These are phyloP conservation scores for Pyrenophora seminiperda DNA, from an alignment of 2,329 filamentous ascomycete genomes.

Conservation along the genomic window DNA sequence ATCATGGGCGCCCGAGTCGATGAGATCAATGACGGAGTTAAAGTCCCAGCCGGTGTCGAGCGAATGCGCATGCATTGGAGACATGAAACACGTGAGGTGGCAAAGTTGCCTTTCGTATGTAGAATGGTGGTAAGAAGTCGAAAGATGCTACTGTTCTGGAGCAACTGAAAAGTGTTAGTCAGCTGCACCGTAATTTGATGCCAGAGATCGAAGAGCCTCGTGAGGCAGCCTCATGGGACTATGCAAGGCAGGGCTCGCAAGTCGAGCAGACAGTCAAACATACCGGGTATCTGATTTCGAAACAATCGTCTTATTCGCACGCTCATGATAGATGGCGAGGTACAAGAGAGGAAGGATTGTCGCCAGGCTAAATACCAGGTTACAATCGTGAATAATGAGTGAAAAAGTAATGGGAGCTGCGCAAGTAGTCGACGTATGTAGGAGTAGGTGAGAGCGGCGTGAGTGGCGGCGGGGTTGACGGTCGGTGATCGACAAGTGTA, in stretches of 20 bases:
- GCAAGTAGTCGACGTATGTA: constrained; percentile 13
- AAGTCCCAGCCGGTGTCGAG: constrained; percentile 53
- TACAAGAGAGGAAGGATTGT: constrained; percentile 11
- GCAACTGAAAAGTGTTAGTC: constrained; percentile 23
- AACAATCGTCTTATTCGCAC: constrained; percentile 37
- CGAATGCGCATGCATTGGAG: constrained; percentile 43
- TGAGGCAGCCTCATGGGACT: background rate
- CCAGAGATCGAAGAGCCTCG: background rate
- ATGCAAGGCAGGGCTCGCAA: background rate
- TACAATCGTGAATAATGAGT: constrained; percentile 6
- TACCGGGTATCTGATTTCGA: constrained; percentile 37
- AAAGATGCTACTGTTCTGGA: constrained; percentile 20
- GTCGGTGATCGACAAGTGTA: constrained; percentile 16
- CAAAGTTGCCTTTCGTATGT: background rate
- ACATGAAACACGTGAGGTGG: background rate
- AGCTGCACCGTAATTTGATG: background rate
- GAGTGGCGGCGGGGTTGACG: constrained; percentile 18
- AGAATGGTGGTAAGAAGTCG: constrained; percentile 6
- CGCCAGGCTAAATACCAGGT: constrained; percentile 16
- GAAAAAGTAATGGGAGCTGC: constrained; percentile 7
- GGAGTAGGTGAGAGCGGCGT: constrained; percentile 11
- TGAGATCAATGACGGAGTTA: constrained; percentile 52
- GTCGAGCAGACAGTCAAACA: constrained; percentile 15
- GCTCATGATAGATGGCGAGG: constrained; percentile 37
- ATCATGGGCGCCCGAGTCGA: constrained; percentile 37